phyloP scores from a whole-genome alignment of 495 filamentous ascomycete genomes.

The Penicillium salamii region DNA sequence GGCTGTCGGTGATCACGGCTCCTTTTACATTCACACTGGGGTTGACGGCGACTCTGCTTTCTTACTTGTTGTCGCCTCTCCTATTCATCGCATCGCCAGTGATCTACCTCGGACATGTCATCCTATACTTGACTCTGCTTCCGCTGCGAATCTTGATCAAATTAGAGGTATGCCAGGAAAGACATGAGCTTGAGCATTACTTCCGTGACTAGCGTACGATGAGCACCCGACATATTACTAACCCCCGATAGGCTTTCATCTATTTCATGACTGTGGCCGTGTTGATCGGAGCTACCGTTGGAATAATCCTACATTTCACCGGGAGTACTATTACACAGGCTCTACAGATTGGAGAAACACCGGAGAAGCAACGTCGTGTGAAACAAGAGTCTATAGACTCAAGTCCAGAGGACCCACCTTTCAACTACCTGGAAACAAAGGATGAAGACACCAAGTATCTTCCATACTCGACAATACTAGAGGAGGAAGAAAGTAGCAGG shows the following conservation, averaged over 20 bases:
- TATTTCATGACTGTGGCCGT: slow-evolving; percentile 22
- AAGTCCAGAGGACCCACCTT: slow-evolving; percentile 16
- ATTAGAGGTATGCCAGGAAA: slow-evolving; percentile 57
- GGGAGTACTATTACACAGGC: slow-evolving; percentile 16
- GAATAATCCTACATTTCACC: slow-evolving; percentile 18
- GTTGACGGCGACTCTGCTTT: slow-evolving; percentile 36
- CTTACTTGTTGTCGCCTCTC: slow-evolving; percentile 28
- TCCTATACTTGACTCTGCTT: slow-evolving; percentile 33
- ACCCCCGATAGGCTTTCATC: slow-evolving; percentile 19
- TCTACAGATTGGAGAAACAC: slow-evolving; percentile 11
- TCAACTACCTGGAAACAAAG: slow-evolving; percentile 38
- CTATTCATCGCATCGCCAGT: slow-evolving; percentile 42
- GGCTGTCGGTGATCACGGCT: neutral
- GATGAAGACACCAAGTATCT: slow-evolving; percentile 39
- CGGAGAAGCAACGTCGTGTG: slow-evolving; percentile 6
- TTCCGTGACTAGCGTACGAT: neutral
- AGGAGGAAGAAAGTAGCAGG: slow-evolving; percentile 55
- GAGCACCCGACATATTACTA: neutral
- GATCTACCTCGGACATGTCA: slow-evolving; percentile 37
- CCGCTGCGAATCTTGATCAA: slow-evolving; percentile 49
- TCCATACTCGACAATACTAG: slow-evolving; percentile 57
- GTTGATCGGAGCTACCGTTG: slow-evolving; percentile 17
- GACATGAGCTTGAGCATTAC: neutral
- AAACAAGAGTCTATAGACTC: slow-evolving; percentile 1
- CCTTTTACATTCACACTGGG: slow-evolving; percentile 21